Evolutionary conservation across 305 asterid species (phyloP), one percentile per base, ranked within the genome.

Genomic region (Fraxinus xanthoxyloides): DNA sequence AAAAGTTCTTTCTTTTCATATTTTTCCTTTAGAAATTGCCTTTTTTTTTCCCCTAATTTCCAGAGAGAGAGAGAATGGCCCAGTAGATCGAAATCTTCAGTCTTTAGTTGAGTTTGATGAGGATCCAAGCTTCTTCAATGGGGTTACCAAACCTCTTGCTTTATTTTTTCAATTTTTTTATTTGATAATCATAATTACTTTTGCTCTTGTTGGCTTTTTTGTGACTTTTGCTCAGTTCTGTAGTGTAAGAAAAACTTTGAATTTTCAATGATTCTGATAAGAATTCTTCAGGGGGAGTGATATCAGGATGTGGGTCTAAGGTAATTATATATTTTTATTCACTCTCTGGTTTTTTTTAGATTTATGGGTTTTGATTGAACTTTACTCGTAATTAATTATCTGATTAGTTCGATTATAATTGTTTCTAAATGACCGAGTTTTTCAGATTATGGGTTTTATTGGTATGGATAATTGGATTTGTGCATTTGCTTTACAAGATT

Each of bases 291-390:
- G 84, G 79, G 81, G 74, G 2, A 70, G 85, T 75, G 86, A 77
- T 84, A 83, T 82, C 90, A 86, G 65, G 95, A 90, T 91, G 93
- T 91, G 95, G 94, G 91, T 91, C 81, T 95, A 89, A 95, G 96
- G 97, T 95, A 89, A 88, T 69, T 84, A 0, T 54, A 48, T 23
- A 1, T 30, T 63, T 5, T 31, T 79, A 70, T 12, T 30, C 3
- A 63, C 23, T 30, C 43, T 70, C 5, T 31, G 24, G 9, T 30
- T 69, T 30, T 31, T 28, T 17, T 15, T 4, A 69, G 75, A 70
- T 31, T 70, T 70, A 30, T 70, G 83, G 80, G 87, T 82, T 88
- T 86, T 54, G 24, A 54, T 6, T 54, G 65, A 54, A 87, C 77
- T 82, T 43, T 30, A 17, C 59, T 76, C 74, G 10, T 79, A 46